Evolutionary conservation across 2,329 filamentous ascomycete species (phyloP).

Genomic region (Ascosphaera acerosa): DNA sequence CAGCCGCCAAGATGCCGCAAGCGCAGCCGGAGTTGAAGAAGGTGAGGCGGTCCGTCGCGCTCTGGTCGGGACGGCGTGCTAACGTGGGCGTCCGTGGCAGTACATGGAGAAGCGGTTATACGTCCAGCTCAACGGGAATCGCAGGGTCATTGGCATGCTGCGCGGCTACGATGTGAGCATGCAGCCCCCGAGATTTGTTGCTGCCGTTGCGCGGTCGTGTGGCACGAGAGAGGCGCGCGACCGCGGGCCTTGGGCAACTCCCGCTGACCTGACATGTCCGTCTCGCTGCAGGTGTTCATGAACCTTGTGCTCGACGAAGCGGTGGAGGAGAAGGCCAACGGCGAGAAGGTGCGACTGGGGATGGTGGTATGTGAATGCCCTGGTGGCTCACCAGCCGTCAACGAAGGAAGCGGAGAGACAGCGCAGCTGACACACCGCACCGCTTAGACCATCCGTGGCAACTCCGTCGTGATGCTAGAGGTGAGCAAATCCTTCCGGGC

Average conservation of each 20-base stretch:
- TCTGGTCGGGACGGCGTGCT: constrained; percentile 3
- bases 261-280: background rate
- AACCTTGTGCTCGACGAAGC: constrained; percentile 97
- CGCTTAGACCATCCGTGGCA: constrained; percentile 67
- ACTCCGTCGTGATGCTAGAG: constrained; percentile 96
- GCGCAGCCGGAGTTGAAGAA: constrained; percentile 98
- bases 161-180: constrained; percentile 91
- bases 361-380: constrained; percentile 43
- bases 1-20: constrained; percentile 86
- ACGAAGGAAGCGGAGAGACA: background rate
- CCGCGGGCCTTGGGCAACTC: background rate
- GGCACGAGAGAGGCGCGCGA: background rate
- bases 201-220: too few species aligned
- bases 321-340: constrained; percentile 76
- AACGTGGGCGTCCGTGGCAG: constrained; percentile 23
- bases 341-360: constrained; percentile 71
- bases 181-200: too few species aligned
- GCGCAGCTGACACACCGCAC: background rate
- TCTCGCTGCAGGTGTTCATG: constrained; percentile 51
- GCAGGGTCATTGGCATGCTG: constrained; percentile 84
- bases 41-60: constrained; percentile 24
- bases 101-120: constrained; percentile 99
- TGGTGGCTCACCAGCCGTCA: background rate
- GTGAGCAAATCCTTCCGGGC: constrained; percentile 13
- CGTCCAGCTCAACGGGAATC: constrained; percentile 90